A percentile compares a stretch with the other conserved stretches of the same genome.
These are phyloP conservation scores for Ogataea henricii DNA, from an alignment of 805 yeast species.

Conservation along the genomic window DNA sequence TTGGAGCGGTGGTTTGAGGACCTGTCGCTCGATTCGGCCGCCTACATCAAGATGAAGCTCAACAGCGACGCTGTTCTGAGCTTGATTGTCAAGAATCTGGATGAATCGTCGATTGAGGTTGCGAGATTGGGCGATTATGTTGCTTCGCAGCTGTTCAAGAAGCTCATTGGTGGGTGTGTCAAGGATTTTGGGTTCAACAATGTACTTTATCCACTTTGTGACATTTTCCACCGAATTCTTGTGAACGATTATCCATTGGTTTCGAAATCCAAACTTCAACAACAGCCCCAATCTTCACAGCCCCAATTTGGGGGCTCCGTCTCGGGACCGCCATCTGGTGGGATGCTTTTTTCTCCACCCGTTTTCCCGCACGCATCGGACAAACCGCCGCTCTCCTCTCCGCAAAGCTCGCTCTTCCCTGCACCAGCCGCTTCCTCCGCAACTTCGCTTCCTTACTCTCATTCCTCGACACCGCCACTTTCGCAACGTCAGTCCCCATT, in stretches of 20 bases:
- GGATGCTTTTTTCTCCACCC: conserved; percentile 8
- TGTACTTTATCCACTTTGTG: conserved; percentile 65
- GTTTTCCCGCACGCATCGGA: background rate
- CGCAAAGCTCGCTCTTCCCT: conserved; percentile 9
- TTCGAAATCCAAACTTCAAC: conserved; percentile 31
- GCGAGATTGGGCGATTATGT: conserved; percentile 47
- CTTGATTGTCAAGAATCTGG: conserved; percentile 49
- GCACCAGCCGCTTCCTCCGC: conserved; percentile 7
- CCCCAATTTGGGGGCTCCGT: conserved; percentile 18
- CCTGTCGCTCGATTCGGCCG: conserved; percentile 56
- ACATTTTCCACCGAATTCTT: conserved; percentile 62
- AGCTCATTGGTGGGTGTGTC: conserved; percentile 67
- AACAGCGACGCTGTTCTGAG: conserved; percentile 42
- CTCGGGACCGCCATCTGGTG: too few relatives aligned
- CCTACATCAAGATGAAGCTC: conserved; percentile 43
- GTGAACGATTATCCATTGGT: conserved; percentile 66
- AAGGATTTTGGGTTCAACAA: conserved; percentile 81
- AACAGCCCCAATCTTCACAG: conserved; percentile 11
- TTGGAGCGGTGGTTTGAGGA: conserved; percentile 63
- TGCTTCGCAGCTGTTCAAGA: conserved; percentile 56
- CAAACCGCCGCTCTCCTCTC: conserved; percentile 15
- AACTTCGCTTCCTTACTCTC: conserved; percentile 5
- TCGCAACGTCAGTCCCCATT: conserved; percentile 12
- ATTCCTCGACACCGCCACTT: conserved; percentile 12
- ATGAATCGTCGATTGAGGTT: conserved; percentile 37